Base-by-base conservation (phyloP, 1,284 basidiomycete genomes). In the Melampsora americana region DNA sequence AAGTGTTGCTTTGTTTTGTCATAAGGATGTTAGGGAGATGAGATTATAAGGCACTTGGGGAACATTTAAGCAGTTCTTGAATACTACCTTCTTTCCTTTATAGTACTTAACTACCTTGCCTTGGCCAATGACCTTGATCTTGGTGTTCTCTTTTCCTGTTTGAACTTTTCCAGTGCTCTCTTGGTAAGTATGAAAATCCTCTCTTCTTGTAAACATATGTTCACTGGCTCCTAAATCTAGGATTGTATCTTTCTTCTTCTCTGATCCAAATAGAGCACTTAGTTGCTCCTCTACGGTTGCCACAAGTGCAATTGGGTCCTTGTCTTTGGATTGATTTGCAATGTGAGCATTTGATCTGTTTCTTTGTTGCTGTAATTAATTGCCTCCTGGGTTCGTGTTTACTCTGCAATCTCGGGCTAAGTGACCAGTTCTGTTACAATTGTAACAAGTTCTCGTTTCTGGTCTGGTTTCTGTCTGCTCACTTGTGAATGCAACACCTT, bases 111-210 rank as follows among this genome's bases (percentile, higher is more conserved):
- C 60, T 61, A 71, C 69, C 30, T 61, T 12, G 9, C 69, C 69
- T 50, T 64, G 50, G 1, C 69, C 69, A 16, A 48, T 28, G 14
- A 71, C 64, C 28, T 61, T 23, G 18, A 71, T 26, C 14, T 59
- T 71, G 18, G 44, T 64, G 46, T 61, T 61, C 18, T 61, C 69
- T 64, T 71, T 26, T 26, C 69, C 69, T n/a, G 60, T 69, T 42
- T 69, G 48, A 11, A 69, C 68, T 46, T 59, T 60, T 11, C 68
- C 68, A 39, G 14, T 12, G 18, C 56, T 48, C 26, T 69, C 56
- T 12, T 46, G 59, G 32, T 62, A 71, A 20, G 42, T 62, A 28
- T 18, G 26, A 35, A 71, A 64, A 23, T 71, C 42, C 1, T 28
- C 28, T 32, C 50, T 71, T 6, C 64, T 71, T 42, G 48, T 30